A percentile compares a stretch with the other conserved stretches of the same genome.
Evolutionary conservation across 345 rosid genomes (phyloP).

Genomic region (Erysimum cheiranthoides): DNA sequence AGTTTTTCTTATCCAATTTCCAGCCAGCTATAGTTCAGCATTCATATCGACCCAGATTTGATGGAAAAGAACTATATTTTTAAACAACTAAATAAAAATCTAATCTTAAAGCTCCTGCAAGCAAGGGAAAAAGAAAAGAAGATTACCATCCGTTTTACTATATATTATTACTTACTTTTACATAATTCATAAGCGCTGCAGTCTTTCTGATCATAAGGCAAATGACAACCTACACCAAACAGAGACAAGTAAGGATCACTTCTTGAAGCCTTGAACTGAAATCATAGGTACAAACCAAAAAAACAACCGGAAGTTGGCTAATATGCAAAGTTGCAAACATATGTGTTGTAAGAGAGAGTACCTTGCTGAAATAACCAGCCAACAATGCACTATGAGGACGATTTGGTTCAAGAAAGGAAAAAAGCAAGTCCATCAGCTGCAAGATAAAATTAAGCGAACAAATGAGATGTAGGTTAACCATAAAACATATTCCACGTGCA

Average conservation of each 20-base stretch:
- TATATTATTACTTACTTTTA: constrained; percentile 63
- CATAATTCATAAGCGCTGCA: constrained; percentile 88
- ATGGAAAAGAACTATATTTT: too few species aligned
- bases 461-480: constrained; percentile 24
- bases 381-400: constrained; percentile 85
- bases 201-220: constrained; percentile 97
- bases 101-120: constrained; percentile 1
- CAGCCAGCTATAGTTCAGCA: constrained; percentile 8
- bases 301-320: constrained; percentile 9
- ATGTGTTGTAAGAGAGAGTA: constrained; percentile 37
- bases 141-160: constrained; percentile 7
- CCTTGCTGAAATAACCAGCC: constrained; percentile 99
- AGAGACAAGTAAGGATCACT: constrained; percentile 27
- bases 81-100: neutral
- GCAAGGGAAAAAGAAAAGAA: neutral
- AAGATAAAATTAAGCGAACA: constrained; percentile 37
- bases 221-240: constrained; percentile 74
- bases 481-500: neutral
- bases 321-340: neutral
- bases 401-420: constrained; percentile 89
- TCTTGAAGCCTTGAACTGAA: constrained; percentile 16
- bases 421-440: constrained; percentile 93
- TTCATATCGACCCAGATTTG: too few species aligned
- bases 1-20: neutral
- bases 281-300: neutral